These are phyloP conservation scores for Cornus controversa DNA, from an alignment of 148 eudicot genomes.

Conservation along the genomic window DNA sequence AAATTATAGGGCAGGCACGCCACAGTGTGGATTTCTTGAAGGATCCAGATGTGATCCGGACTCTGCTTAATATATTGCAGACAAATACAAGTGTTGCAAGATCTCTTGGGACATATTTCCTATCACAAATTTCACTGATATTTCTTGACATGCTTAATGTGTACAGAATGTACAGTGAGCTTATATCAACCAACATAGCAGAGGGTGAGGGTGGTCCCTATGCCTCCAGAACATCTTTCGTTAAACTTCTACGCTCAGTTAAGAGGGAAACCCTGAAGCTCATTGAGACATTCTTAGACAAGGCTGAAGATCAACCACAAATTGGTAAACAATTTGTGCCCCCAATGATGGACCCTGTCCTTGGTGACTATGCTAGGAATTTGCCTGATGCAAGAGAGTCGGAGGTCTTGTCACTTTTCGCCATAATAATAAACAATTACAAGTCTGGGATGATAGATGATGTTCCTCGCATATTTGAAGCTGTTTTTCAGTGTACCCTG, in stretches of 20 bases:
- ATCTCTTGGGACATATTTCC: slow-evolving; percentile 85
- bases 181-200: slow-evolving; percentile 82
- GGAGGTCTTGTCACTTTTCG: slow-evolving; percentile 94
- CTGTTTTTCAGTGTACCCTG: slow-evolving; percentile 92
- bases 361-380: slow-evolving; percentile 95
- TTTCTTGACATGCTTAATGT: slow-evolving; percentile 99
- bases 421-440: slow-evolving; percentile 95
- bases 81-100: slow-evolving; percentile 91
- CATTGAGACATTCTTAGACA: slow-evolving; percentile 92
- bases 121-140: slow-evolving; percentile 79
- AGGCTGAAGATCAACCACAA: slow-evolving; percentile 95
- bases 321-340: slow-evolving; percentile 98
- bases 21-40: slow-evolving; percentile 85
- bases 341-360: slow-evolving; percentile 99
- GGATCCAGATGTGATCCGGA: slow-evolving; percentile 76
- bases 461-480: slow-evolving; percentile 92
- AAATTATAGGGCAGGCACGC: slow-evolving; percentile 96
- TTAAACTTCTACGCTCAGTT: slow-evolving; percentile 92
- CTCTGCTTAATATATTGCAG: slow-evolving; percentile 97
- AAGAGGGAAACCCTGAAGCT: slow-evolving; percentile 97
- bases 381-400: slow-evolving; percentile 99
- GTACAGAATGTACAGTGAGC: slow-evolving; percentile 99
- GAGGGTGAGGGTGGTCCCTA: slow-evolving; percentile 90
- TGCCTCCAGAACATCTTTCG: slow-evolving; percentile 82
- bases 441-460: slow-evolving; percentile 91